These are phyloP conservation scores for Hyaloperonospora arabidopsidis DNA, from an alignment of 352 stramenopile genomes.

Conservation along the genomic window DNA sequence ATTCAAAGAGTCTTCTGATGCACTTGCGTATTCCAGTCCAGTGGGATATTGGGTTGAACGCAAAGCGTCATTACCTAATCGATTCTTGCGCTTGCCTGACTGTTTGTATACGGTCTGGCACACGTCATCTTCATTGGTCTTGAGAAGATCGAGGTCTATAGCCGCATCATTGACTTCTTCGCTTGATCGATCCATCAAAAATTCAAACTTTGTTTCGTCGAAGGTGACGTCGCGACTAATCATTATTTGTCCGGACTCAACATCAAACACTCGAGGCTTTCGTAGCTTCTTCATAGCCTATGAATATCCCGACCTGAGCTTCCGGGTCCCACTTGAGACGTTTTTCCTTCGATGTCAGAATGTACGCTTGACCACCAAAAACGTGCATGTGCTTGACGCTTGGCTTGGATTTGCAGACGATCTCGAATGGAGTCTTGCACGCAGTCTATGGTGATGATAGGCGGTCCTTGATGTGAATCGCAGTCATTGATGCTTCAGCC, in stretches of 20 bases:
- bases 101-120: neutral
- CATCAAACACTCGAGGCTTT: neutral
- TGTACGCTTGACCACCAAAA: neutral
- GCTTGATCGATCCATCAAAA: neutral
- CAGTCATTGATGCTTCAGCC: conserved; percentile 1
- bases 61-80: neutral
- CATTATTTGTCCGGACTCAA: neutral
- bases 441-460: neutral
- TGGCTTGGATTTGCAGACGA: neutral
- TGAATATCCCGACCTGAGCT: neutral
- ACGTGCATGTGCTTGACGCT: neutral
- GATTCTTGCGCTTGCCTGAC: neutral
- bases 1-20: neutral
- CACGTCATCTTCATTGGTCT: neutral
- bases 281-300: neutral
- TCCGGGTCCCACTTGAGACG: neutral
- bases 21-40: neutral
- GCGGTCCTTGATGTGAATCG: neutral
- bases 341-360: neutral
- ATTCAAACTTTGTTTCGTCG: neutral
- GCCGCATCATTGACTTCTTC: neutral
- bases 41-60: neutral
- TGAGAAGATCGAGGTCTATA: neutral
- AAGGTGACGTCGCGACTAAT: conserved; percentile 1
- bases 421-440: neutral